phyloP scores from a whole-genome alignment of 2,329 filamentous ascomycete species.

The Proliferodiscus dingleyae region DNA sequence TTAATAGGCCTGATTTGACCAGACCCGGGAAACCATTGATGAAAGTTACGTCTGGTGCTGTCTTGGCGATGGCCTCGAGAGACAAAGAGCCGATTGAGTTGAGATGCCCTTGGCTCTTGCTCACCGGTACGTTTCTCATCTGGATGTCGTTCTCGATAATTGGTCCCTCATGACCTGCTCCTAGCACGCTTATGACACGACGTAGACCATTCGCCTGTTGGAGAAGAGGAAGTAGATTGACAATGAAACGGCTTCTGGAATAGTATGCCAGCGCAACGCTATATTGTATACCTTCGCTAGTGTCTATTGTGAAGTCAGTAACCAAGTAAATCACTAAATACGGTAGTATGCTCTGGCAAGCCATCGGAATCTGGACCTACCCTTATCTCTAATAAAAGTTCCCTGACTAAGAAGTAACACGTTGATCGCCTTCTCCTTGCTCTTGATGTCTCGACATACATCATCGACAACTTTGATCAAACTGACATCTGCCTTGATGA shows the following conservation, averaged over 20 bases:
- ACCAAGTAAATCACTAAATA: neutral
- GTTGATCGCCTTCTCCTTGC: constrained; percentile 47
- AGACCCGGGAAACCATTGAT: constrained; percentile 44
- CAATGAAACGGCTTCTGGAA: constrained; percentile 48
- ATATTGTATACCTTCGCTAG: constrained; percentile 48
- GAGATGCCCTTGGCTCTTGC: constrained; percentile 38
- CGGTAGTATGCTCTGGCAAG: neutral
- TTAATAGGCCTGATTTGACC: constrained; percentile 30
- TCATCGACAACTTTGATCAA: constrained; percentile 42
- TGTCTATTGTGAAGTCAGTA: constrained; percentile 26
- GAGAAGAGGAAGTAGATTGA: constrained; percentile 52
- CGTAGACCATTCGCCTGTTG: constrained; percentile 39
- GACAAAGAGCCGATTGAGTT: constrained; percentile 44
- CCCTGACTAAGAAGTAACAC: constrained; percentile 48
- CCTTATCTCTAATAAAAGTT: constrained; percentile 29
- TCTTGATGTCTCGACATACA: constrained; percentile 43
- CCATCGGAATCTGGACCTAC: constrained; percentile 11
- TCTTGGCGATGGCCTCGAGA: constrained; percentile 40
- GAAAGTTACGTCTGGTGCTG: constrained; percentile 43
- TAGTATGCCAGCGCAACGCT: constrained; percentile 48
- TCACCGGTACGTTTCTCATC: constrained; percentile 31
- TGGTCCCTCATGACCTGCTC: constrained; percentile 45
- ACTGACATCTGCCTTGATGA: constrained; percentile 39
- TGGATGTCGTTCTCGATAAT: constrained; percentile 41
- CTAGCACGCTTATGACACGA: constrained; percentile 49